These are phyloP conservation scores for Monosporascus sp. DNA, from an alignment of 2,329 filamentous ascomycete genomes.

Conservation along the genomic window DNA sequence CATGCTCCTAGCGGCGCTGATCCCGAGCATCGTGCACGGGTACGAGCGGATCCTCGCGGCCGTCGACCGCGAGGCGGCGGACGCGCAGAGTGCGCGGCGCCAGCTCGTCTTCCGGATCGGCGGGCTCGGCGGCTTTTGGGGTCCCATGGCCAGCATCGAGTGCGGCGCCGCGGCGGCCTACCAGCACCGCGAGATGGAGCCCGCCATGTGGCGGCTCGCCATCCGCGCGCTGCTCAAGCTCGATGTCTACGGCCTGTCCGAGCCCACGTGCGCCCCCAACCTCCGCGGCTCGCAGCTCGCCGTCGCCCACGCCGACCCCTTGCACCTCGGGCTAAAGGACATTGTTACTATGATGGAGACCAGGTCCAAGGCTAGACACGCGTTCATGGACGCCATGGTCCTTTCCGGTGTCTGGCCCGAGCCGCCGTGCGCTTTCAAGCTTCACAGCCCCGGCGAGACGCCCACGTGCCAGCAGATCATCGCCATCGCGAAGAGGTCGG, in stretches of 20 bases:
- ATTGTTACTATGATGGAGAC: conserved; percentile 50
- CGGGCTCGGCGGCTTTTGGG: conserved; percentile 46
- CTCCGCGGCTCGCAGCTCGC: not conserved
- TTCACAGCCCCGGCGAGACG: conserved; percentile 29
- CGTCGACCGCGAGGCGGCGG: conserved; percentile 46
- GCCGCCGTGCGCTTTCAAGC: conserved; percentile 17
- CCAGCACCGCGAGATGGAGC: conserved; percentile 42
- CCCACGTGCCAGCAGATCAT: conserved; percentile 47
- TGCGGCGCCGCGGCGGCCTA: conserved; percentile 28
- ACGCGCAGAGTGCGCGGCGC: conserved; percentile 36
- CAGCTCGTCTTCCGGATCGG: conserved; percentile 40
- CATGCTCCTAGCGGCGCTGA: conserved; percentile 53
- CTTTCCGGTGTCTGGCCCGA: conserved; percentile 31
- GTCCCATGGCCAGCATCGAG: conserved; percentile 16
- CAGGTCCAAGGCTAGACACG: conserved; percentile 43
- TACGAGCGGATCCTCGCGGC: conserved; percentile 50
- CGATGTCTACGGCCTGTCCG: conserved; percentile 50
- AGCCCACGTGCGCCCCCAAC: conserved; percentile 8
- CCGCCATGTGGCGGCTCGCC: conserved; percentile 47
- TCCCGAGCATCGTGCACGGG: conserved; percentile 53
- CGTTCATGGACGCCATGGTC: conserved; percentile 40
- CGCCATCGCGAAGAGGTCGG: conserved; percentile 46
- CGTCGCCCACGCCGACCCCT: conserved; percentile 6
- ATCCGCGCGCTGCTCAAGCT: conserved; percentile 49
- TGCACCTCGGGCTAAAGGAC: conserved; percentile 48